Percentiles rank a stretch among this genome's conserved stretches.
phyloP scores from a whole-genome alignment of 2,329 filamentous ascomycete genomes.

The Botryotinia calthae region DNA sequence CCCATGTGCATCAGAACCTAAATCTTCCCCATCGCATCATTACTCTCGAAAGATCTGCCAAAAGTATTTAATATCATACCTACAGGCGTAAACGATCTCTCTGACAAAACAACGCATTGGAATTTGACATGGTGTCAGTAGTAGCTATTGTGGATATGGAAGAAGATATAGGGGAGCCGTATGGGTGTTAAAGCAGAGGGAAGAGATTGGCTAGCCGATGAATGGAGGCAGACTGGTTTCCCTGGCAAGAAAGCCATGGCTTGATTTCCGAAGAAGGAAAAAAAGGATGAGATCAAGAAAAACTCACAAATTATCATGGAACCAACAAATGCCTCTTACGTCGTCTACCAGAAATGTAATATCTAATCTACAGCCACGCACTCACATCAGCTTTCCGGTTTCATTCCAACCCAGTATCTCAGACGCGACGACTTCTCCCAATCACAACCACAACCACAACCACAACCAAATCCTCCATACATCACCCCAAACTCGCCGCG shows the following conservation, averaged over 20 bases:
- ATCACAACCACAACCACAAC: background rate
- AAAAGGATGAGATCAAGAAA: background rate
- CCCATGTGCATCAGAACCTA: constrained; percentile 49
- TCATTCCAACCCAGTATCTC: background rate
- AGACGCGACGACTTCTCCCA: background rate
- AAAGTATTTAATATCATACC: constrained; percentile 51
- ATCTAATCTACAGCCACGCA: constrained; percentile 47
- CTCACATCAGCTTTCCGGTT: background rate
- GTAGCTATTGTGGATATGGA: constrained; percentile 48
- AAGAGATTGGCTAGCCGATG: constrained; percentile 48
- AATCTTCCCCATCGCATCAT: constrained; percentile 58
- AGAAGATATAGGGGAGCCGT: constrained; percentile 44
- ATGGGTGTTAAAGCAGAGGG: constrained; percentile 41
- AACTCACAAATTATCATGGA: constrained; percentile 39
- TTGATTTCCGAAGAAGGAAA: background rate
- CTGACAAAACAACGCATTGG: constrained; percentile 53
- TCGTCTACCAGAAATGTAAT: constrained; percentile 62
- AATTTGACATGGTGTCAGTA: constrained; percentile 54
- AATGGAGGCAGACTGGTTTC: constrained; percentile 38
- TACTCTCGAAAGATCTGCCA: constrained; percentile 27
- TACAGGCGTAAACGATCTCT: constrained; percentile 59
- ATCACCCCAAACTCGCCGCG: constrained; percentile 46
- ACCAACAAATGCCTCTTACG: constrained; percentile 59
- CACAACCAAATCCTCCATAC: no score
- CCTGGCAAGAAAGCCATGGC: background rate